These are phyloP conservation scores for Aspergillus piperis DNA, from an alignment of 2,329 filamentous ascomycete genomes.

Conservation along the genomic window DNA sequence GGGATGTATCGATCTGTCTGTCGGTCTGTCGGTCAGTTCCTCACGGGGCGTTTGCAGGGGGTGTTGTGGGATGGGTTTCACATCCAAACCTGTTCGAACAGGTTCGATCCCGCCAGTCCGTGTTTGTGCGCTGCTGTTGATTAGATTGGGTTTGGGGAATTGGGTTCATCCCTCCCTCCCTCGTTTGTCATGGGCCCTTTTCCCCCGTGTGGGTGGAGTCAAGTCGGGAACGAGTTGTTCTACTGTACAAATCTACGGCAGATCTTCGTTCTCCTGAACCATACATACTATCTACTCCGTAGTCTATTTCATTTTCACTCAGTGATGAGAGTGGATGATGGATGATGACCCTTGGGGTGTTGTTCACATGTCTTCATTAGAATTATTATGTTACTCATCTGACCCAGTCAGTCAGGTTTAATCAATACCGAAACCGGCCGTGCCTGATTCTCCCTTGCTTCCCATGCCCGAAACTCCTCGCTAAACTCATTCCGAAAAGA, in stretches of 20 bases:
- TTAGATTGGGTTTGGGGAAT: constrained; percentile 16
- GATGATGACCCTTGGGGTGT: background rate
- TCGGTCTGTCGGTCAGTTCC: background rate
- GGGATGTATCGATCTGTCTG: background rate
- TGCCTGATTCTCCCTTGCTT: constrained; percentile 13
- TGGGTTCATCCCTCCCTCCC: constrained; percentile 1
- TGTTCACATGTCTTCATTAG: constrained; percentile 8
- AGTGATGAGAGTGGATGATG: background rate
- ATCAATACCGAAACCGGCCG: constrained; percentile 9
- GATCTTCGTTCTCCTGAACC: background rate
- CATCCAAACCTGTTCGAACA: background rate
- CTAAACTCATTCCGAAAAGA: constrained; percentile 14
- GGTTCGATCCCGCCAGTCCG: background rate
- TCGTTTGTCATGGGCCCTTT: background rate
- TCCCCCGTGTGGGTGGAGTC: background rate
- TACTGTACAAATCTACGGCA: background rate
- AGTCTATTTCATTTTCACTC: no score
- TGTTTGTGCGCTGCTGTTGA: constrained; percentile 1
- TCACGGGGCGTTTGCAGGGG: background rate
- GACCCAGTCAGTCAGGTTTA: background rate
- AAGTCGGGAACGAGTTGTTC: background rate
- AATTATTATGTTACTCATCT: constrained; percentile 5
- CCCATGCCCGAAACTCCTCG: constrained; percentile 17
- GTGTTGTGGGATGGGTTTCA: background rate
- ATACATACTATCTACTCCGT: background rate